Evolutionary conservation across 495 filamentous ascomycete genomes (phyloP), one percentile per base, ranked within the genome.

Genomic region (Rhypophila decipiens): DNA sequence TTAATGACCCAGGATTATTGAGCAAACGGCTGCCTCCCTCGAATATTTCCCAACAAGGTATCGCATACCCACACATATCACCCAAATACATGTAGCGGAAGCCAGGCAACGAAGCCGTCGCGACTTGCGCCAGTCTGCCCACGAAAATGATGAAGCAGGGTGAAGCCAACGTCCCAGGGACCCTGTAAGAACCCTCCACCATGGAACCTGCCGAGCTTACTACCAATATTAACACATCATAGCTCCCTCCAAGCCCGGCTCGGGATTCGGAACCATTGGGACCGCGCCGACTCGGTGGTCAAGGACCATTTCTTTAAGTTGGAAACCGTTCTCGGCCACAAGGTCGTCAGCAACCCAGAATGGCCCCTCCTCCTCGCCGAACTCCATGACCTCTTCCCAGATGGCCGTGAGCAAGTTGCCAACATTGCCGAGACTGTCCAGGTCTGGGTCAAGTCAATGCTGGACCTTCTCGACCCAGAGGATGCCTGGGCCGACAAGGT

Each of bases 251-350:
- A 63, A 39, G 54, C 62, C 21, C 55, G 59, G 35, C 12, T 66
- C 24, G 64, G 47, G 18, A 65, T 71, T 52, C 60, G 67, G 15
- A 64, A 70, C 42, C 46, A 62, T 39, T 70, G 65, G 67, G 49
- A 49, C 46, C 56, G 51, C 2, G 18, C 27, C 3, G 52, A 65
- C 42, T 39, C 57, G 21, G 43, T 53, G 0, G 37, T 66, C 2
- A 65, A 59, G 21, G 50, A 11, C 4, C 19, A 58, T 0, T 46
- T 65, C 18, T 41, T 42, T 29, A 36, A 13, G n/a, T 47, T 70
- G 8, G 27, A 55, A 29, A 44, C 50, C 7, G 34, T 56, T 2
- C 42, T 68, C 13, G 68, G 69, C 2, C 56, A 60, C 31, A 24
- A 58, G 5, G 58, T 73, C 18, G 43, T 48, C 40, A 34, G 57